These are phyloP conservation scores for Bondarzewia mesenterica DNA, from an alignment of 1,284 basidiomycete genomes.

Conservation along the genomic window DNA sequence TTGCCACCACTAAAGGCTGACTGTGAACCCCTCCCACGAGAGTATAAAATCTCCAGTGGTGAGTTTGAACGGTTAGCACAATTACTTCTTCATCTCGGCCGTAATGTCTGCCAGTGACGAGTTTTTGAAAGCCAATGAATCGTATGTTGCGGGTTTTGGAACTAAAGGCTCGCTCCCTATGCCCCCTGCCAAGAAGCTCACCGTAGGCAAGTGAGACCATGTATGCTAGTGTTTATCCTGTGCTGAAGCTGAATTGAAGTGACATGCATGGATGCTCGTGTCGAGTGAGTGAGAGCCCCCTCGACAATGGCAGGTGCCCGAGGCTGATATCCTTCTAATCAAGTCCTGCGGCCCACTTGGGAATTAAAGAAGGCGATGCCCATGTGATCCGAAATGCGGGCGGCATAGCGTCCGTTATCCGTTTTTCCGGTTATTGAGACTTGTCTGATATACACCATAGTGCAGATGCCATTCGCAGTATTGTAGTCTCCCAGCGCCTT, in stretches of 20 bases:
- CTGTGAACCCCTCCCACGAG: no score
- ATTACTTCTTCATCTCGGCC: no score
- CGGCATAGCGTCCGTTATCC: constrained; percentile 42
- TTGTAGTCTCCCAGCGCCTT: constrained; percentile 61
- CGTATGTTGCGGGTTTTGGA: constrained; percentile 34
- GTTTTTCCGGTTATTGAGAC: neutral
- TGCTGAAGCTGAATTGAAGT: no score
- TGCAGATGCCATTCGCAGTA: constrained; percentile 54
- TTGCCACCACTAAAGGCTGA: no score
- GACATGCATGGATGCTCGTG: constrained; percentile 64
- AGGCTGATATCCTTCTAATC: neutral
- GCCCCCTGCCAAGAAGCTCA: constrained; percentile 43
- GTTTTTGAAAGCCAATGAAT: constrained; percentile 28
- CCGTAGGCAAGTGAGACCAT: constrained; percentile 28
- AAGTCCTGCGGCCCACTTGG: constrained; percentile 51
- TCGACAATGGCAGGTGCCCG: no score
- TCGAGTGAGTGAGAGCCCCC: no score
- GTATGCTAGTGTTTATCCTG: neutral
- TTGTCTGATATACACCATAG: constrained; percentile 20
- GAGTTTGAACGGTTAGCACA: neutral
- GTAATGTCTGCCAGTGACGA: constrained; percentile 18
- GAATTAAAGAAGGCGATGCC: constrained; percentile 56
- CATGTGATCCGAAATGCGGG: constrained; percentile 67
- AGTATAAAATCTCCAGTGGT: neutral
- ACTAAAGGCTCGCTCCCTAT: constrained; percentile 37